These are phyloP conservation scores for Ascochyta koolunga DNA, from an alignment of 2,329 filamentous ascomycete species.

Conservation along the genomic window DNA sequence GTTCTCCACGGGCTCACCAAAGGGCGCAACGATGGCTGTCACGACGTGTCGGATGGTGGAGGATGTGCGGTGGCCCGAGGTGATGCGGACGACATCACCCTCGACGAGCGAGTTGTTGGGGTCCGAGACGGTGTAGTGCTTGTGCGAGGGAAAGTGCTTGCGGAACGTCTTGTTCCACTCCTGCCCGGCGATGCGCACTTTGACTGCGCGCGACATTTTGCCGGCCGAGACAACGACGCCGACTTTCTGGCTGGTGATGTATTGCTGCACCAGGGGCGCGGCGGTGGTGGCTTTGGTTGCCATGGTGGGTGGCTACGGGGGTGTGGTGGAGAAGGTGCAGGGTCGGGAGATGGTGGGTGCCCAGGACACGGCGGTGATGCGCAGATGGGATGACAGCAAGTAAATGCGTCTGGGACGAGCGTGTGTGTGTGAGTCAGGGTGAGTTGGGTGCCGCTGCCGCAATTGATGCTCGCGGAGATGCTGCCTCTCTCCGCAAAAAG, in stretches of 20 bases:
- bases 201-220: constrained; percentile 78
- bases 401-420: constrained; percentile 22
- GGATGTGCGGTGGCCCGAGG: constrained; percentile 68
- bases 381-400: constrained; percentile 18
- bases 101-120: constrained; percentile 73
- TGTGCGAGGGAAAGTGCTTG: constrained; percentile 72
- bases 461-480: constrained; percentile 16
- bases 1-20: constrained; percentile 66
- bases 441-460: constrained; percentile 8
- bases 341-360: constrained; percentile 14
- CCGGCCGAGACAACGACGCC: constrained; percentile 80
- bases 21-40: constrained; percentile 74
- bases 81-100: constrained; percentile 77
- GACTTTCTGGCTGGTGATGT: constrained; percentile 39
- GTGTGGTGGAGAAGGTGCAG: constrained; percentile 18
- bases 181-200: constrained; percentile 73
- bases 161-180: constrained; percentile 75
- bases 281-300: constrained; percentile 27
- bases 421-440: background rate
- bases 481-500: constrained; percentile 30
- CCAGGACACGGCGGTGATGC: constrained; percentile 4
- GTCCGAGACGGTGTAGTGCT: constrained; percentile 76
- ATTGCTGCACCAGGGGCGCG: constrained; percentile 33
- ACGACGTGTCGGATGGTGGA: constrained; percentile 76
- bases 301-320: constrained; percentile 23